Evolutionary conservation across 2,329 filamentous ascomycete genomes (phyloP), one percentile per base, ranked within the genome.

Genomic region (Cryphonectria naterciae): DNA sequence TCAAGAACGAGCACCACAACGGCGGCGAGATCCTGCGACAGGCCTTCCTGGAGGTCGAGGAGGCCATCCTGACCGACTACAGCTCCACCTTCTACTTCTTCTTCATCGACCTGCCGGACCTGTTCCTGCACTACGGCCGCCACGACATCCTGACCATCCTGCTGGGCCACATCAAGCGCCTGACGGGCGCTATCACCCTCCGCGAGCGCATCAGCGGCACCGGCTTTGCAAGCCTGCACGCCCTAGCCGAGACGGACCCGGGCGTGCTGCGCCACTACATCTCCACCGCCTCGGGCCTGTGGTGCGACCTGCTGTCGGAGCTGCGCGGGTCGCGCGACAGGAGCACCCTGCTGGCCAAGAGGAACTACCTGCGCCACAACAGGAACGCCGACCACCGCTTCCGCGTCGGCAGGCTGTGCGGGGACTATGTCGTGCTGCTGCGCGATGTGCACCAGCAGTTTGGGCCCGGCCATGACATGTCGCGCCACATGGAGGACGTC

Each of bases 21-120:
- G 73, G 73, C 52, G 73, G 73, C 43, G 63, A 69, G 69, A 70
- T 74, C 49, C 69, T 74, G 15, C 71, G 73, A 10, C 73, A 72
- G 62, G 73, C 73, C 37, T 74, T 74, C 63, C 61, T 74, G 41
- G 69, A 73, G 54, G 73, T 73, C 39, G 73, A 74, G 56, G 73
- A 73, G 65, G 72, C 72, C 32, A 60, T 74, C 65, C 71, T 73
- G 69, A 67, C 61, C 10, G 72, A 74, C 71, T 72, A 73, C 37
- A 68, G 69, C n/a, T 69, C 69, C 22, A 72, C 71, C 39, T 74
- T 74, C 46, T 74, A 74, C 60, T 73, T 73, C 54, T 68, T 74
- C 60, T 74, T 74, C 54, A 65, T 74, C 70, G 73, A 74, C 62
- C 69, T 74, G 25, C 73, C 73, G 10, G 73, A 74, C 46, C 52